Evolutionary conservation across 805 yeast species (phyloP), one percentile per base, ranked within the genome.

Genomic region (Lachancea kluyveri): DNA sequence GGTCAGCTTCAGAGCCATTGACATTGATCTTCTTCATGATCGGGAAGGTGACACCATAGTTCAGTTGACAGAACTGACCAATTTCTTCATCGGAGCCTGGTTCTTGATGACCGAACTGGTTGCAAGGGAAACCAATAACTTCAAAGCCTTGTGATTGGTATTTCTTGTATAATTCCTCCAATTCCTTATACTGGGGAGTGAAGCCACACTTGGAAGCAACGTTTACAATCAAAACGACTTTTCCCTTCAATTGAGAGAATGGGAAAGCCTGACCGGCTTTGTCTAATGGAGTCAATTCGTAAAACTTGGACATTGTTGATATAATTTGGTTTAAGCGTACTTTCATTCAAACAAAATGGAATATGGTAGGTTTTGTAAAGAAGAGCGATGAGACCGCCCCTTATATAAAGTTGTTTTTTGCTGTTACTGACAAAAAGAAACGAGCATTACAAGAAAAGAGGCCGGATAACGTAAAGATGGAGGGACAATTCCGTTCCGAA

Each of bases 11-110:
- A 40, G 68, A 60, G 31, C 98, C 98, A 57, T 90, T 92, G 46
- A 92, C 97, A 24, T 88, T 87, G 38, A 87, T 59, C 68, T 88
- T 90, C 56, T 73, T 69, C 73, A 90, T 64, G 19, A 90, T 71
- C 18, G 96, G 96, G 79, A 92, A 90, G 11, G 81, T 66, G 24
- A 90, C 96, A 33, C 96, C 96, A 57, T 78, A 92, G 66, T 85
- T 87, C 49, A 77, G 26, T 26, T 72, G 60, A 60, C 96, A 87
- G 63, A 81, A 82, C 27, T 68, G 58, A 13, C 74, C 77, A 42
- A 85, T 84, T 49, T 82, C 87, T 35, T 76, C 71, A 30, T 72
- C 75, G 3, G 72, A 51, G 3, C 77, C 78, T 45, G 92, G 79
- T 60, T 88, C 84, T 65, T 92, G 81, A 46, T 72, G 64, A 15